Evolutionary conservation across 1,284 basidiomycete genomes (phyloP).

Genomic region (Mrakiaceae sp.): DNA sequence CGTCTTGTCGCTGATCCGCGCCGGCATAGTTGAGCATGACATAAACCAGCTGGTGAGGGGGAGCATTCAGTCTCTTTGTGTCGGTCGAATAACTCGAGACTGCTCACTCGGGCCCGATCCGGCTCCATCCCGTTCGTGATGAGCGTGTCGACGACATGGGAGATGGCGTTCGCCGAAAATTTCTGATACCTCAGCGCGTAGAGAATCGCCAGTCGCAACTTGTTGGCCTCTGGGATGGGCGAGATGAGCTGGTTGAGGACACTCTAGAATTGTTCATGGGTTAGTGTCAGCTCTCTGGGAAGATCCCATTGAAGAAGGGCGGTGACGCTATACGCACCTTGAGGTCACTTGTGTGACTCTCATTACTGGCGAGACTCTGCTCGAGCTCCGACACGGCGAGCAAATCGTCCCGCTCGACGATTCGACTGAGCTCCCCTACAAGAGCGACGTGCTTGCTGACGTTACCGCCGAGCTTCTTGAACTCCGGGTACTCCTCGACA

Average conservation of each 20-base stretch:
- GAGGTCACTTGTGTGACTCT: conserved; percentile 67
- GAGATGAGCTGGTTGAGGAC: conserved; percentile 59
- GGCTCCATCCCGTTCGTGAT: conserved; percentile 68
- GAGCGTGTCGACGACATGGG: conserved; percentile 68
- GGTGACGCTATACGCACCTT: conserved; percentile 43
- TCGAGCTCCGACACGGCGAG: conserved; percentile 90
- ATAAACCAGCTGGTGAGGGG: conserved; percentile 62
- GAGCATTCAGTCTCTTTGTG: neutral
- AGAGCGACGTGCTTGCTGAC: conserved; percentile 97
- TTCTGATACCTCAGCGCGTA: conserved; percentile 95
- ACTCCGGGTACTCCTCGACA: conserved; percentile 97
- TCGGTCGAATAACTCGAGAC: neutral
- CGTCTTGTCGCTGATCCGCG: conserved; percentile 91
- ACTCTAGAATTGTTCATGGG: conserved; percentile 40
- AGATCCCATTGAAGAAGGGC: neutral
- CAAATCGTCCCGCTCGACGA: conserved; percentile 75
- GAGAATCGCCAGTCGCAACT: conserved; percentile 84
- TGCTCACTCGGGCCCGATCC: conserved; percentile 65
- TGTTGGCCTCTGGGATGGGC: conserved; percentile 62
- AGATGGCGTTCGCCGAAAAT: conserved; percentile 71
- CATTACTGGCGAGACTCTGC: conserved; percentile 86
- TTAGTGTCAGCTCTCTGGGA: too few relatives aligned
- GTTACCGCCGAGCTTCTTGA: conserved; percentile 89
- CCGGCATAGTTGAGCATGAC: conserved; percentile 88
- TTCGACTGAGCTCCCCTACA: conserved; percentile 84